Base-by-base conservation (phyloP, 306 rosid genomes). In the Trifolium dubium region DNA sequence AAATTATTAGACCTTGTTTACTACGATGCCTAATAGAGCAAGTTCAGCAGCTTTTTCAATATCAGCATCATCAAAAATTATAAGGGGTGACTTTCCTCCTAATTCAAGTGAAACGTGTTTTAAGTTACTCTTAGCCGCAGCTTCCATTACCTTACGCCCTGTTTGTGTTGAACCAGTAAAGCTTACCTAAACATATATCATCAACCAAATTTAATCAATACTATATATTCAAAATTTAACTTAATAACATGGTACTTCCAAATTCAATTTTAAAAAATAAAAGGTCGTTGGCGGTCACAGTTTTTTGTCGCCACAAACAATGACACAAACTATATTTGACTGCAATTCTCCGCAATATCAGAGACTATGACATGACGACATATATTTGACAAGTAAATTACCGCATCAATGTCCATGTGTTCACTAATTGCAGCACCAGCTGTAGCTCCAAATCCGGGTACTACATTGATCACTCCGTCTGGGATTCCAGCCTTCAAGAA, bases 11-110 rank as follows among this genome's bases (percentile, higher is more conserved):
- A 92, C 98, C 94, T 92, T 92, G 74, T 90, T 92, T 28, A 7
- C 69, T 47, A 86, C 49, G 72, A 88, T 71, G 10, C 96, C 98
- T 0, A 73, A 13, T 4, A 92, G 83, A 17, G 98, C 96, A 39
- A 92, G 89, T 5, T 82, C 87, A 43, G 84, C 23, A 66, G 98
- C 96, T 81, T 82, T 83, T 19, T 88, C 78, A 1, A 87, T 18
- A 80, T 92, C 90, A 68, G 94, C 96, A 71, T 92, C 98, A 37
- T 92, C 88, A n/a, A 92, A 92, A 41, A 92, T 86, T 12, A 92
- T 14, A 29, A 90, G 91, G 2, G 98, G 98, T 15, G 96, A 92
- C 74, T 92, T 92, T 43, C 96, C 98, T 75, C 96, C 94, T 73
- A 92, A 81, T 82, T 92, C 98, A 51, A 88, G 89, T 31, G 92